These are phyloP conservation scores for Kwoniella dejecticola DNA, from an alignment of 768 basidiomycete species.

Conservation along the genomic window DNA sequence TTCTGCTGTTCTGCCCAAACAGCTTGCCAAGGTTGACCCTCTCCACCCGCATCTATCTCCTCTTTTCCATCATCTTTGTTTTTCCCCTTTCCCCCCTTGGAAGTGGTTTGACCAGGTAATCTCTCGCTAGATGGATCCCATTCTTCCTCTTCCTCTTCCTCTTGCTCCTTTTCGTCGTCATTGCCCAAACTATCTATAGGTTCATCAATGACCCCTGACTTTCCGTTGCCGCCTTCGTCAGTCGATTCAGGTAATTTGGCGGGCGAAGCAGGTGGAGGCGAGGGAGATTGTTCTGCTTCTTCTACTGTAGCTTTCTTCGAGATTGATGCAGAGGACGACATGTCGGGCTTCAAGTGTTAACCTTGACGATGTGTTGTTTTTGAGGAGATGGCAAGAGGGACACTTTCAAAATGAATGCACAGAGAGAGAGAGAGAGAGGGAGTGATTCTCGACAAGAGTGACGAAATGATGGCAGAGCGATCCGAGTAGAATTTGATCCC, in stretches of 20 bases:
- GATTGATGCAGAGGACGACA: conserved; percentile 4
- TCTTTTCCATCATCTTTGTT: conserved; percentile 36
- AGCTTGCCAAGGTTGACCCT: conserved; percentile 52
- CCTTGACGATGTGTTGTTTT: neutral
- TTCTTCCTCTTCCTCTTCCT: conserved; percentile 36
- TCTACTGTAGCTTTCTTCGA: conserved; percentile 21
- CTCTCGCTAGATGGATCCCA: conserved; percentile 41
- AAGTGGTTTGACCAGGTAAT: conserved; percentile 19
- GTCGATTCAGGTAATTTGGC: conserved; percentile 1
- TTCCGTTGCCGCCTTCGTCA: too few species aligned
- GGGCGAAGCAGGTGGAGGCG: conserved; percentile 7
- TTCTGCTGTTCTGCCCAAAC: conserved; percentile 54
- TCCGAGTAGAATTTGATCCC: too few species aligned
- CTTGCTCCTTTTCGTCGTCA: conserved; percentile 25
- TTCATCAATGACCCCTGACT: conserved; percentile 10
- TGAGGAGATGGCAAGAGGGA: too few species aligned
- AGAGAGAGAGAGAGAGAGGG: too few species aligned
- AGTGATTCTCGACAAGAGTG: too few species aligned
- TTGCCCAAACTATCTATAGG: conserved; percentile 29
- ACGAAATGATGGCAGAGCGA: too few species aligned
- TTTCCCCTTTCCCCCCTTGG: conserved; percentile 30
- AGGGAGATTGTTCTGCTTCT: conserved; percentile 13
- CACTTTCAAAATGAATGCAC: too few species aligned
- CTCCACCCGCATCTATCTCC: conserved; percentile 14
- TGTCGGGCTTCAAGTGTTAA: neutral